A percentile compares a stretch with the other conserved stretches of the same genome.
Evolutionary conservation across 225 moss, liverwort and hornwort genomes (phyloP).

Genomic region (Bryoerythrophyllum caledonicum): DNA sequence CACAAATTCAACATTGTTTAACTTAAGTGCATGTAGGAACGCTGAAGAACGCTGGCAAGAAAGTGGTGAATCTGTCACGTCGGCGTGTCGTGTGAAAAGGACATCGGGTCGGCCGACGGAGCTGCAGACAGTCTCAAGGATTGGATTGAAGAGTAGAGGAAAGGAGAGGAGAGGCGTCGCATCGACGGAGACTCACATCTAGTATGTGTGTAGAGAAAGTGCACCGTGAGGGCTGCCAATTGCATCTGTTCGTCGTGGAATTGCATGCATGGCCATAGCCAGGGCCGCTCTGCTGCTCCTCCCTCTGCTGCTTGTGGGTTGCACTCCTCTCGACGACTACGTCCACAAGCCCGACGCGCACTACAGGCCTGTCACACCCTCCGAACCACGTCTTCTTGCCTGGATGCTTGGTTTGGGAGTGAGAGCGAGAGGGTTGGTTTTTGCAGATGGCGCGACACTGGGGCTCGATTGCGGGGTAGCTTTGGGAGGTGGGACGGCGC

Average conservation of each 20-base stretch:
- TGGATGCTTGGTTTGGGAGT: background rate
- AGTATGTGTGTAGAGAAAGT: background rate
- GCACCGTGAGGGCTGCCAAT: too few relatives aligned
- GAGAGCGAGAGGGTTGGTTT: background rate
- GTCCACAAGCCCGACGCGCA: conserved; percentile 57
- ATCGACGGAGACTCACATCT: too few relatives aligned
- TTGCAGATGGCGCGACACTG: conserved; percentile 88
- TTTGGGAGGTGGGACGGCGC: conserved; percentile 57
- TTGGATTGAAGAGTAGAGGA: too few relatives aligned
- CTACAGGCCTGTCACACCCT: conserved; percentile 46
- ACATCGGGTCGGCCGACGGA: too few relatives aligned
- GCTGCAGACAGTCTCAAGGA: too few relatives aligned
- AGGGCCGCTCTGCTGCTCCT: conserved; percentile 15
- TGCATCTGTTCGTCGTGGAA: too few relatives aligned
- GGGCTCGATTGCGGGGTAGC: conserved; percentile 62
- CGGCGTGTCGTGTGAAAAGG: too few relatives aligned
- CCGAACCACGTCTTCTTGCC: background rate
- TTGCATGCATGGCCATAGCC: background rate
- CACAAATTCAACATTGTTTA: too few relatives aligned
- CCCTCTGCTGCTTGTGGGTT: conserved; percentile 3
- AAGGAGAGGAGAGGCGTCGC: too few relatives aligned
- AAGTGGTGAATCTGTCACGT: too few relatives aligned
- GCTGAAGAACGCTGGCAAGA: too few relatives aligned
- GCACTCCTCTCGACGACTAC: conserved; percentile 83
- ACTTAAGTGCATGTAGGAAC: too few relatives aligned